A percentile compares a stretch with the other conserved stretches of the same genome.
These are phyloP conservation scores for Peronosclerospora sorghi DNA, from an alignment of 352 stramenopile genomes.

Conservation along the genomic window DNA sequence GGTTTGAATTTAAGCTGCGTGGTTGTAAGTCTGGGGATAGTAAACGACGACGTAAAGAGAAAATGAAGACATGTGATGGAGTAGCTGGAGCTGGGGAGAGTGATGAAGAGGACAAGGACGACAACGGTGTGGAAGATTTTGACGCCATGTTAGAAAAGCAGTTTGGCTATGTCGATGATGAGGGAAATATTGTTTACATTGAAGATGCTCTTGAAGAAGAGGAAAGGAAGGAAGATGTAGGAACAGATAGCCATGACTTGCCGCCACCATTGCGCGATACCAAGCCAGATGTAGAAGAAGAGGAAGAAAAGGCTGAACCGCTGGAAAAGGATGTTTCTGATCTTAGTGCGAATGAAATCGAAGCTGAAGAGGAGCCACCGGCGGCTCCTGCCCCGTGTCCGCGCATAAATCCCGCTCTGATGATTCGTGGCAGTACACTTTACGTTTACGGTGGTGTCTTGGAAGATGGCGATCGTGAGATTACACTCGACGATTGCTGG, in stretches of 20 bases:
- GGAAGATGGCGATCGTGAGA: constrained; percentile 89
- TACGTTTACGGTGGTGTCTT: constrained; percentile 92
- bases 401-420: constrained; percentile 80
- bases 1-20: constrained; percentile 88
- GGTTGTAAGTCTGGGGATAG: constrained; percentile 70
- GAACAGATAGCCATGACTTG: constrained; percentile 9
- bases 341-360: constrained; percentile 7
- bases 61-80: constrained; percentile 28
- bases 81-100: constrained; percentile 32
- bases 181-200: constrained; percentile 93
- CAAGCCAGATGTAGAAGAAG: constrained; percentile 18
- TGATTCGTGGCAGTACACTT: constrained; percentile 83
- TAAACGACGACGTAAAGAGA: constrained; percentile 57
- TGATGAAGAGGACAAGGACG: constrained; percentile 41
- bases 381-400: constrained; percentile 43
- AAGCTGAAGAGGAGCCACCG: constrained; percentile 16
- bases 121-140: constrained; percentile 75
- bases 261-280: background rate
- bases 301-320: constrained; percentile 27
- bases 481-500: constrained; percentile 94
- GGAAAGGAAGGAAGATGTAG: constrained; percentile 33
- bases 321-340: constrained; percentile 28
- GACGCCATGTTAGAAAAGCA: constrained; percentile 84
- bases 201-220: constrained; percentile 82
- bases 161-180: constrained; percentile 92